Evolutionary conservation across 2,329 filamentous ascomycete genomes (phyloP), one percentile per base, ranked within the genome.

Genomic region (Botrytis cinerea): DNA sequence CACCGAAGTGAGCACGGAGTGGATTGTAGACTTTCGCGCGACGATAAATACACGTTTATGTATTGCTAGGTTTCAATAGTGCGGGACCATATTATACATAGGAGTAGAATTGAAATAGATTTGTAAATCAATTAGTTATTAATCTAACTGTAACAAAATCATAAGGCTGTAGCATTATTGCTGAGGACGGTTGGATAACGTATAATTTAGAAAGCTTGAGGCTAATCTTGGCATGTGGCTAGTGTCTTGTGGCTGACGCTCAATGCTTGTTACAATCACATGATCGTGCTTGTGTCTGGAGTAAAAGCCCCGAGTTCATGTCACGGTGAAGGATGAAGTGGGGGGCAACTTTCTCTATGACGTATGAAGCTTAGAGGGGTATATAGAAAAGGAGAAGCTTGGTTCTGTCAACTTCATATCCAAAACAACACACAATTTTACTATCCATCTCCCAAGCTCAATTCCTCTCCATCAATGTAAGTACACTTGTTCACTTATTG

Each of bases 331-430:
- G 16, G 61, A 20, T 43, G 61, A 63, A 46, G 63, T 67, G 63
- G 63, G 45, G 51, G n/a, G 18, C 45, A 51, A 63, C 57, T 46
- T 28, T 40, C 43, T 22, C 35, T 60, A 73, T 71, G 59, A 22
- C 40, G 57, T 69, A 68, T 54, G 64, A 28, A 68, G 32, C 46
- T 54, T 54, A 68, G 64, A 68, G 46, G 64, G 64, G 46, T 68
- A 68, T n/a, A 68, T 63, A 63, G 43, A 43, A 68, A 67, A n/a
- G 32, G 12, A 48, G 46, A 67, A 67, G 64, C 46, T 67, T 51
- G 32, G 12, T 67, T 51, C 22, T 45, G 22, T 28, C n/a, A 43
- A 45, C 20, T n/a, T 57, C 62, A 66, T 45, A 59, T 32, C 18
- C n/a, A 54, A n/a, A 54, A 54, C 48, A 16, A 12, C 10, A 68